Evolutionary conservation across 148 eudicot species (phyloP), one percentile per base, ranked within the genome.

Genomic region (Dysphania ambrosioides): DNA sequence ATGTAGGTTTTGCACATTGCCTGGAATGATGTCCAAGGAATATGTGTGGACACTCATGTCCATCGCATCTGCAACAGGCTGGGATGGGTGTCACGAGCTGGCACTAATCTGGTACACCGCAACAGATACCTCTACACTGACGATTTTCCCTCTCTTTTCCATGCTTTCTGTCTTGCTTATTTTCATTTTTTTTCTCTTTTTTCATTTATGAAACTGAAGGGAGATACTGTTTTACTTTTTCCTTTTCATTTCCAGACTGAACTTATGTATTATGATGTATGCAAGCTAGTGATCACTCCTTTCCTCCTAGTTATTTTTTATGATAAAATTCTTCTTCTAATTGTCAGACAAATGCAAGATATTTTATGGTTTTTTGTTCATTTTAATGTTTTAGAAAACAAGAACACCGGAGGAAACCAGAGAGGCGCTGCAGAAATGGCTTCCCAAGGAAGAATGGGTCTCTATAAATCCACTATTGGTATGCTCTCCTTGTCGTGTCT

Each of bases 31-130:
- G 97, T 92, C 74, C 98, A 95, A 78, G 98, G 98, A 66, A 95
- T 95, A 79, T 95, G 98, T 81, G 98, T 95, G 59, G 98, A 95
- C 81, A 95, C 98, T 81, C 98, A 95, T 76, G 98, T 95, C 38
- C 98, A 95, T 79, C 97, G 98, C 71, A 95, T 95, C 66, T 90
- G 88, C 80, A 95, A 95, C 81, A 86, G 98, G 58, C 90, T 95
- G 44, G 96, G 93, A 78, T 95, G 98, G 98, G 98, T 95, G 40
- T 82, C 89, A 70, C 88, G 85, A 55, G 82, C 82, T 13, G 93
- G 93, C 75, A 85, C 89, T 47, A 85, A 80, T 64, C 93, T 87
- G 91, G 94, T 89, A 78, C 69, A 18, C 61, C 61, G 68, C 60
- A 13, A 70, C 29, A 12, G 21, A 40, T 36, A 10, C 24, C 19